Conservation (phyloP, 768 basidiomycete species). For the Suillus discolor region DNA sequence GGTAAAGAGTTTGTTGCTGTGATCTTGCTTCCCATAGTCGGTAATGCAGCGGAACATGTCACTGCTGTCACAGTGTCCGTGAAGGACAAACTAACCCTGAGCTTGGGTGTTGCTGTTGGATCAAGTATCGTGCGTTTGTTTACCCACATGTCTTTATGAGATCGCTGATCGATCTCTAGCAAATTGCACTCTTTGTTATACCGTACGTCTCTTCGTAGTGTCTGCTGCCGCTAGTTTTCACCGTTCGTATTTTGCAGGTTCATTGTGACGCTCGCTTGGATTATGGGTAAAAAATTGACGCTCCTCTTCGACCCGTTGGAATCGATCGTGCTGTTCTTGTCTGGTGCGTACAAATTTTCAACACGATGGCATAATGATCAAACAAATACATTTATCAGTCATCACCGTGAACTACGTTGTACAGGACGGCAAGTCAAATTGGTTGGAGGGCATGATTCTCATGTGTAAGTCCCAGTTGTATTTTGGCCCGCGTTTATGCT, state of each 20-base stretch:
- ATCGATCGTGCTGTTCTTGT: conserved; percentile 39
- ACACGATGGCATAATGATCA: conserved; percentile 32
- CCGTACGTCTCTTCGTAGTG: conserved; percentile 40
- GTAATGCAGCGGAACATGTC: conserved; percentile 89
- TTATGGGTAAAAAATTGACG: conserved; percentile 74
- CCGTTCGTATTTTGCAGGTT: conserved; percentile 43
- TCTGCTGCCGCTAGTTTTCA: background rate
- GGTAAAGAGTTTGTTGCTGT: conserved; percentile 84
- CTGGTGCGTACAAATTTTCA: conserved; percentile 27
- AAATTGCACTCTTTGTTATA: conserved; percentile 73
- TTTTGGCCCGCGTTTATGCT: conserved; percentile 7
- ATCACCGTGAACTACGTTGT: conserved; percentile 86
- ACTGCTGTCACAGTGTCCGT: conserved; percentile 92
- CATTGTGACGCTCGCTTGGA: conserved; percentile 81
- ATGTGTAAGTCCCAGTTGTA: conserved; percentile 46
- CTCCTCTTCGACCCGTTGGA: conserved; percentile 89
- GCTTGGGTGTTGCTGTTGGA: conserved; percentile 88
- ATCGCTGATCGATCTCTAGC: conserved; percentile 39
- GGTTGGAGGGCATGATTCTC: conserved; percentile 88
- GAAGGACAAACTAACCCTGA: conserved; percentile 86
- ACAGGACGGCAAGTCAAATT: conserved; percentile 87
- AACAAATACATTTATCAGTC: conserved; percentile 40
- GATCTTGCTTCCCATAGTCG: conserved; percentile 88
- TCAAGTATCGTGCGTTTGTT: conserved; percentile 67
- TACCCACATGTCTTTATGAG: background rate